phyloP scores from a whole-genome alignment of 1,284 basidiomycete genomes.

The Cryptococcus sp. region DNA sequence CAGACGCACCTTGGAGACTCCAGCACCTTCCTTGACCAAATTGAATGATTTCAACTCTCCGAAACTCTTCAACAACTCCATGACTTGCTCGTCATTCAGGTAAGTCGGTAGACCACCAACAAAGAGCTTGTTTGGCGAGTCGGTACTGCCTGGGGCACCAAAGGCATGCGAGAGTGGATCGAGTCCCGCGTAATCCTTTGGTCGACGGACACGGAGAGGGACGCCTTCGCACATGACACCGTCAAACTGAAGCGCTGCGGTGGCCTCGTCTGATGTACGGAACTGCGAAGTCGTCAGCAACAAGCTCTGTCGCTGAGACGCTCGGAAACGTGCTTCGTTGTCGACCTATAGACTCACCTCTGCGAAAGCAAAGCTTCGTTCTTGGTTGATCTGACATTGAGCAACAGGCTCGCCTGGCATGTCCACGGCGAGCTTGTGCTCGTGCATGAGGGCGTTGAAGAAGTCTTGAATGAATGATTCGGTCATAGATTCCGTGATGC shows the following conservation, averaged over 20 bases:
- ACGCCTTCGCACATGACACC: conserved; percentile 92
- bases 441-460: conserved; percentile 94
- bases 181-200: conserved; percentile 82
- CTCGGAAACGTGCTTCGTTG: no score
- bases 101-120: conserved; percentile 94
- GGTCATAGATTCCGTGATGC: conserved; percentile 87
- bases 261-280: conserved; percentile 93
- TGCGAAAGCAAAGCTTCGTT: conserved; percentile 96
- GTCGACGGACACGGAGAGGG: conserved; percentile 90
- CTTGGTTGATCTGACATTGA: conserved; percentile 91
- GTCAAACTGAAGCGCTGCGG: conserved; percentile 93
- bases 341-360: conserved; percentile 62
- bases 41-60: conserved; percentile 98
- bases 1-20: conserved; percentile 74
- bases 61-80: conserved; percentile 95
- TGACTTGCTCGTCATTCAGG: conserved; percentile 94
- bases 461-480: conserved; percentile 87
- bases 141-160: conserved; percentile 93
- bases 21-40: conserved; percentile 85
- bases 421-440: conserved; percentile 81
- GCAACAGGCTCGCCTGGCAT: conserved; percentile 86
- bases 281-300: conserved; percentile 63
- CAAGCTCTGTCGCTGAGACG: no score
- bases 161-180: conserved; percentile 64
- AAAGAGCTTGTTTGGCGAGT: conserved; percentile 97